phyloP scores from a whole-genome alignment of 208 protist genomes.

The Endotrypanum monterogeii region DNA sequence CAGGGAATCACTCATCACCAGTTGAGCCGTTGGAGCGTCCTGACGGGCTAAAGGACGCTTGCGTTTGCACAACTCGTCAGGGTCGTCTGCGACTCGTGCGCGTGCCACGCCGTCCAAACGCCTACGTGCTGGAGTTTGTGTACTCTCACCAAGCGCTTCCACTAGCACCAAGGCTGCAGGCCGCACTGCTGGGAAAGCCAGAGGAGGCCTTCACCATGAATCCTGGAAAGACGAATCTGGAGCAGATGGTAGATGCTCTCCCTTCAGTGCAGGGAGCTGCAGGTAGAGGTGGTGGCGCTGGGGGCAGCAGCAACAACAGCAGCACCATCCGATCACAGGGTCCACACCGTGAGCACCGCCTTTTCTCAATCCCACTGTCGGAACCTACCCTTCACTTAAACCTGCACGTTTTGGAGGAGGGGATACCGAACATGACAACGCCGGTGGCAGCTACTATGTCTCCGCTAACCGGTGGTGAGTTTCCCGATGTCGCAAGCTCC shows the following conservation, averaged over 20 bases:
- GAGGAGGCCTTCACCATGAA: conserved; percentile 15
- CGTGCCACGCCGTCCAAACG: conserved; percentile 31
- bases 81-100: conserved; percentile 50
- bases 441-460: conserved; percentile 20
- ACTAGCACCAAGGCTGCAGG: conserved; percentile 34
- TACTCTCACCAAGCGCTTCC: conserved; percentile 61
- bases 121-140: conserved; percentile 71
- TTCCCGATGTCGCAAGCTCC: not conserved
- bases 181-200: conserved; percentile 29
- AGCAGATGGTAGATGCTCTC: conserved; percentile 52
- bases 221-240: conserved; percentile 27
- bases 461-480: not conserved
- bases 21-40: conserved; percentile 3
- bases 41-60: not conserved
- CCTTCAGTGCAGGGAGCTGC: conserved; percentile 37
- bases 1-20: not conserved
- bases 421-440: conserved; percentile 32
- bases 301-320: conserved; percentile 13
- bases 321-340: conserved; percentile 6
- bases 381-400: conserved; percentile 63
- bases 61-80: conserved; percentile 33
- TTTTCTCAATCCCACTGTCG: conserved; percentile 75
- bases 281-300: conserved; percentile 23
- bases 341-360: conserved; percentile 46
- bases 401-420: conserved; percentile 68